Base-by-base conservation (phyloP, 139 green algal genomes). In the Chlamydomonas sp. region DNA sequence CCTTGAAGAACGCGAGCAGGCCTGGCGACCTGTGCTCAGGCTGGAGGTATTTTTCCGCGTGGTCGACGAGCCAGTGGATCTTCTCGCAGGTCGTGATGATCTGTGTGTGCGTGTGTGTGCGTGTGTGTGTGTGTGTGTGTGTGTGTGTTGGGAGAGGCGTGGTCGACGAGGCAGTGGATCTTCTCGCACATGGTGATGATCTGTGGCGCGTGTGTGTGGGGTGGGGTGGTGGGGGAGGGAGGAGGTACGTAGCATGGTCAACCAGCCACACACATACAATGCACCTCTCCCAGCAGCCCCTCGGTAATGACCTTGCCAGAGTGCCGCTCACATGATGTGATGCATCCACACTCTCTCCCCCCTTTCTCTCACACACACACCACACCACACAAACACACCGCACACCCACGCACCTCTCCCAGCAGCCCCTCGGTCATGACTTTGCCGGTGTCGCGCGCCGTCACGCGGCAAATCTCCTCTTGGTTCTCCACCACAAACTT, bases 81-180 rank as follows among this genome's bases (percentile, higher is more conserved):
- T 99, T 99, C 81, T 99, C 94, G 64, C 91, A 96, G 10, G 94
- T 98, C 20, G 92, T 88, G 34, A 98, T 81, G 31, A 97, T 79
- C 43, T 54, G 43, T 26, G 20, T 13, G 43, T n/a, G n/a, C n/a
- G n/a, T n/a, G n/a, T n/a, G n/a, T n/a, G n/a, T n/a, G n/a, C n/a
- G n/a, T n/a, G n/a, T n/a, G n/a, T n/a, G n/a, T n/a, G n/a, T n/a
- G n/a, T n/a, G n/a, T n/a, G n/a, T n/a, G n/a, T n/a, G n/a, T n/a
- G n/a, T n/a, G n/a, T n/a, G n/a, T n/a, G n/a, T n/a, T n/a, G n/a
- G n/a, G n/a, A n/a, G n/a, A n/a, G n/a, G 91, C 94, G 58, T 97
- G 84, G 2, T 73, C 74, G n/a, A 88, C 69, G 54, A 99, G 80
- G 93, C 94, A 99, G 30, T 79, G 76, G 30, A 97, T 91, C 82